Evolutionary conservation across 306 rosid species (phyloP).

Genomic region (Vachellia collinsii): DNA sequence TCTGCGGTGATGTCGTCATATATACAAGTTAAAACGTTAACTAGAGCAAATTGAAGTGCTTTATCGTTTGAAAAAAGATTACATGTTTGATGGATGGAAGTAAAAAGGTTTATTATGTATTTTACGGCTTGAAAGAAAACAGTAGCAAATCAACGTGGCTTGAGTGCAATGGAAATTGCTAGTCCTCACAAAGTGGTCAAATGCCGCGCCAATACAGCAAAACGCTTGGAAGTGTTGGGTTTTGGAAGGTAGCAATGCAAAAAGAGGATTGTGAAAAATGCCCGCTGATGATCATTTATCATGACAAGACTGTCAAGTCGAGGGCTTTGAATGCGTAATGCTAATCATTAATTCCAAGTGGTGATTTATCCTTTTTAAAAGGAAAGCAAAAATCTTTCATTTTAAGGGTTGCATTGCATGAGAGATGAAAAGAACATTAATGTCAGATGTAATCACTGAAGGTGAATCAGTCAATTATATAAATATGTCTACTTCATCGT

Average conservation of each 20-base stretch:
- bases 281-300: not conserved
- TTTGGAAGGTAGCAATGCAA: not conserved
- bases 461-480: not conserved
- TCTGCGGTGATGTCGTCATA: not conserved
- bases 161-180: too few species aligned
- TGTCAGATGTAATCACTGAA: not conserved
- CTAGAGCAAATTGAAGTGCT: not conserved
- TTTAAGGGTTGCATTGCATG: not conserved
- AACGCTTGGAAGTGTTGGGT: not conserved
- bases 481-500: not conserved
- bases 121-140: not conserved
- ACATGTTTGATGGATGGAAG: constrained; percentile 6
- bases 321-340: not conserved
- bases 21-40: not conserved
- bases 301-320: not conserved
- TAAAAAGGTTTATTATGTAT: not conserved
- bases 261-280: not conserved
- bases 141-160: not conserved
- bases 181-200: too few species aligned
- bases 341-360: not conserved
- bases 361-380: not conserved
- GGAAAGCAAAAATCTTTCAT: not conserved
- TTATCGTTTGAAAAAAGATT: not conserved
- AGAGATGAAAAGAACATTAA: not conserved
- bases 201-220: not conserved